A percentile compares a stretch with the other conserved stretches of the same genome.
These are phyloP conservation scores for Tardiomyces depauwii DNA, from an alignment of 1,139 yeast genomes.

Conservation along the genomic window DNA sequence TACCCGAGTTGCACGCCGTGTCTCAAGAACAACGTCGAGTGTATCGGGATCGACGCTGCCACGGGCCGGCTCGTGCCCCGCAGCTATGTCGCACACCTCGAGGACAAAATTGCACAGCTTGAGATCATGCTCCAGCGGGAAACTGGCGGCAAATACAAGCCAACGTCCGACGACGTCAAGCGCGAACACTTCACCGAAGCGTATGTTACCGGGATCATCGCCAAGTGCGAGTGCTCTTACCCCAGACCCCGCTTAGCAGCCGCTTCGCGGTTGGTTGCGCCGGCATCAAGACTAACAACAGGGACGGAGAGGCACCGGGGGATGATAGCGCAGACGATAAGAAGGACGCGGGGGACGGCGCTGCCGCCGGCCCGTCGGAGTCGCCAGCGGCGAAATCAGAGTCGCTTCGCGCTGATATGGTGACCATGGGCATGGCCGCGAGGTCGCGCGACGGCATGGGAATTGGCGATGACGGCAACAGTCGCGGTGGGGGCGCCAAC, in stretches of 20 bases:
- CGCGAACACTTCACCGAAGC: neutral
- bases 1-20: slow-evolving; percentile 74
- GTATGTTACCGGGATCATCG: too few relatives aligned
- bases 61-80: slow-evolving; percentile 83
- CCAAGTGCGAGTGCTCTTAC: neutral
- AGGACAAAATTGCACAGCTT: slow-evolving; percentile 46
- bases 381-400: too few relatives aligned
- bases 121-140: slow-evolving; percentile 38
- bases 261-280: neutral
- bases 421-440: neutral
- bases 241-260: neutral
- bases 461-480: too few relatives aligned
- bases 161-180: neutral
- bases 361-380: too few relatives aligned
- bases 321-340: too few relatives aligned
- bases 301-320: too few relatives aligned
- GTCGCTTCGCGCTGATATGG: neutral
- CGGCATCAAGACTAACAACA: too few relatives aligned
- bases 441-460: neutral
- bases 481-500: slow-evolving; percentile 1
- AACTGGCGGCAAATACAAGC: slow-evolving; percentile 25
- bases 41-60: slow-evolving; percentile 78
- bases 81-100: slow-evolving; percentile 64
- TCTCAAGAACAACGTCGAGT: slow-evolving; percentile 53
- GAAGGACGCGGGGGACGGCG: too few relatives aligned